Evolutionary conservation across 768 basidiomycete genomes (phyloP).

Genomic region (Suillus weaverae): DNA sequence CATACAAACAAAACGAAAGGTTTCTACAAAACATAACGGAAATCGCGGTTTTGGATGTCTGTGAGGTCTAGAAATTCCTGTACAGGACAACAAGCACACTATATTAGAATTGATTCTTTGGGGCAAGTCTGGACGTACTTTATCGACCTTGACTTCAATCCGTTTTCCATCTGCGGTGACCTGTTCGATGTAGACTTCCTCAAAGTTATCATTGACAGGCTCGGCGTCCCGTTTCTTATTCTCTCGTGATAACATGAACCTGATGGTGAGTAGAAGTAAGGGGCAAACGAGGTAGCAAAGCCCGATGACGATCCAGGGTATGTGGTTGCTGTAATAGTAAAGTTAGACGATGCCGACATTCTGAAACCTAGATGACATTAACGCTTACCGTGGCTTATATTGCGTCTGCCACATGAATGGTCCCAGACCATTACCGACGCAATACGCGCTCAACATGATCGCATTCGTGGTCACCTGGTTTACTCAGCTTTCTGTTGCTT

Average conservation of each 20-base stretch:
- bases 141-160: slow-evolving; percentile 60
- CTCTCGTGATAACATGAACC: slow-evolving; percentile 54
- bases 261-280: slow-evolving; percentile 47
- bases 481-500: background rate
- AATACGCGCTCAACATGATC: slow-evolving; percentile 72
- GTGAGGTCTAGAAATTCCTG: slow-evolving; percentile 49
- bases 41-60: slow-evolving; percentile 64
- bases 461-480: slow-evolving; percentile 49
- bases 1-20: background rate
- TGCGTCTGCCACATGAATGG: slow-evolving; percentile 77
- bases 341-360: background rate
- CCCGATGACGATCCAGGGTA: slow-evolving; percentile 80
- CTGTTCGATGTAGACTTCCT: slow-evolving; percentile 62
- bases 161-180: slow-evolving; percentile 49
- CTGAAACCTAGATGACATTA: background rate
- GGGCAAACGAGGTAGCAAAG: slow-evolving; percentile 60
- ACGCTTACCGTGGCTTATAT: slow-evolving; percentile 60
- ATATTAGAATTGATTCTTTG: background rate
- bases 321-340: slow-evolving; percentile 50
- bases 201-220: slow-evolving; percentile 50
- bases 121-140: slow-evolving; percentile 43
- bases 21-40: slow-evolving; percentile 55
- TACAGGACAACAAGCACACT: background rate
- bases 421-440: slow-evolving; percentile 63
- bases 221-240: slow-evolving; percentile 66